Conservation (phyloP, 345 rosid genomes). For the Pseudoturritis turrita region DNA sequence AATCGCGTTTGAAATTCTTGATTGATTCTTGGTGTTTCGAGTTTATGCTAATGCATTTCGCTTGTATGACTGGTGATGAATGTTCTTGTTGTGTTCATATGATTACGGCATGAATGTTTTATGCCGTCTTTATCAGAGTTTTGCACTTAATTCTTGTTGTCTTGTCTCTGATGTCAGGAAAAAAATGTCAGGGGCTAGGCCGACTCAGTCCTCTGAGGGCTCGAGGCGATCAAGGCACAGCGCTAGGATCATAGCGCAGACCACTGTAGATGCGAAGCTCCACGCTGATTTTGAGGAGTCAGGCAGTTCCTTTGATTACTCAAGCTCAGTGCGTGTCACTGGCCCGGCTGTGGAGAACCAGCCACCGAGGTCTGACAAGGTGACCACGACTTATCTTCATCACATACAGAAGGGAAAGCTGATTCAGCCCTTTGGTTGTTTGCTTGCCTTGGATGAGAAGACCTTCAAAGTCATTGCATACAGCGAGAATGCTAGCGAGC, state of each 20-base stretch:
- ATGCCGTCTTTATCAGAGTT: neutral
- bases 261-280: conserved; percentile 86
- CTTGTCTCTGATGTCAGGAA: conserved; percentile 14
- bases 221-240: conserved; percentile 75
- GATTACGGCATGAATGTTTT: neutral
- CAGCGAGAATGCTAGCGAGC: conserved; percentile 90
- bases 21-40: neutral
- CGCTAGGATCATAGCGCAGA: conserved; percentile 84
- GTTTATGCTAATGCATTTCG: neutral
- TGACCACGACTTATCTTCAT: conserved; percentile 86
- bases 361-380: conserved; percentile 78
- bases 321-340: conserved; percentile 66
- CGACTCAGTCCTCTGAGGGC: conserved; percentile 62
- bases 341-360: conserved; percentile 38
- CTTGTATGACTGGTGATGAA: neutral
- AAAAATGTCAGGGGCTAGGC: conserved; percentile 83
- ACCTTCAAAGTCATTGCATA: conserved; percentile 80
- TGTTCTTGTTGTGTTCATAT: neutral
- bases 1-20: neutral
- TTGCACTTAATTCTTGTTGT: conserved; percentile 8
- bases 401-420: conserved; percentile 93
- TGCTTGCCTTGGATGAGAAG: conserved; percentile 89
- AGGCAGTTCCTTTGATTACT: conserved; percentile 86
- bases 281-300: conserved; percentile 90
- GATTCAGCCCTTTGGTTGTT: conserved; percentile 96